Base-by-base conservation (phyloP, 2,329 filamentous ascomycete genomes). In the Monilinia fructicola region DNA sequence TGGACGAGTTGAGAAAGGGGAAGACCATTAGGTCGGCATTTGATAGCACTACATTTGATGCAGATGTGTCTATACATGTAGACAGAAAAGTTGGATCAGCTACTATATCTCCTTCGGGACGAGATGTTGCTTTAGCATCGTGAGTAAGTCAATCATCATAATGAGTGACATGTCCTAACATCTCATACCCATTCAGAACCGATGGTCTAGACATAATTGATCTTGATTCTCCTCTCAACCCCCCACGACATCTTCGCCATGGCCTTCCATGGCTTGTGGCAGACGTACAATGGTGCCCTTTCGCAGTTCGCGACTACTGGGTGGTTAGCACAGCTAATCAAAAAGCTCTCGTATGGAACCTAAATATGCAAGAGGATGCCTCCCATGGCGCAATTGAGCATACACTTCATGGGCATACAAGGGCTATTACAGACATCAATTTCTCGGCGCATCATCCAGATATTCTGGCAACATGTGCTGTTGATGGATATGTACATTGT, bases 251-350 rank as follows among this genome's bases (percentile, higher is more conserved):
- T 73, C 84, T 97, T 72, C 90, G 90, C 69, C 92, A 96, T 78
- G 90, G 92, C 65, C 88, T 92, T 54, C 90, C 92, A n/a, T 97
- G 93, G 92, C 88, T 96, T 62, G 93, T 97, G 6, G 93, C 94
- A 14, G 94, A 97, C 78, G 93, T 97, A 40, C 94, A 97, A 78
- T 97, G 94, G 94, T 97, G 92, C 14, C 94, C 94, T 0, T 97
- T 97, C 77, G 91, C 93, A 16, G 87, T 86, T 26, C 87, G 93
- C 58, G 91, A 96, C 77, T 93, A 93, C 74, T 97, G 94, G 93
- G 90, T 97, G 23, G 91, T 92, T 46, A 96, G 92, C 67, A 97
- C 93, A 0, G 94, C 93, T 23, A 97, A 97, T 76, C 93, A 97
- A 77, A 92, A 95, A 72, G 95, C 93, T 26, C 82, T 97, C 61